Evolutionary conservation across 2,329 filamentous ascomycete species (phyloP), one percentile per base, ranked within the genome.

Genomic region (Calonectria pseudoreteaudii): DNA sequence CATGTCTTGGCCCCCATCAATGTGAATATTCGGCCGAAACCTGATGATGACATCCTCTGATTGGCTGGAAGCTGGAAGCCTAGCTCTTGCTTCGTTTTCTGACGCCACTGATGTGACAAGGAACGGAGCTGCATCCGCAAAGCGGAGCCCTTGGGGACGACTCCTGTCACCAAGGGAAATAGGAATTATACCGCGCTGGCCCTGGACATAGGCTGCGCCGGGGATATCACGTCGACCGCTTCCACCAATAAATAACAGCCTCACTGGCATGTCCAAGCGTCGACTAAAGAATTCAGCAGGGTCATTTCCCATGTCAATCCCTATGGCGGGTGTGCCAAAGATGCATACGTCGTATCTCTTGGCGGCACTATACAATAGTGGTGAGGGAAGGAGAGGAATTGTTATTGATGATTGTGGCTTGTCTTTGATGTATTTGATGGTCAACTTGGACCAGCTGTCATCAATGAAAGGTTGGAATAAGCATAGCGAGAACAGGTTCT

Each of bases 1-100:
- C 47, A 67, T 53, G 20, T 67, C 65, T 30, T 47, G 47, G 4
- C 49, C 65, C 23, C 44, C 47, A 41, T 67, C 65, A 31, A 67
- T 67, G 49, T 67, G 65, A 52, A 67, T 67, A 36, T 53, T 67
- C 2, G 65, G 65, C 13, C 65, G 31, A 36, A 67, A 67, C 38
- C 49, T 49, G 28, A 67, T 26, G 20, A 66, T 66, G 4, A 67
- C 5, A 26, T 67, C 65, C 23, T 53, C 65, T 28, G 47, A 52
- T 26, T 67, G 65, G 38, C 31, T n/a, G 18, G 31, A 52, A 6
- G 10, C 11, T 28, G 65, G 65, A 23, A 67, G 49, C 9, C 47
- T 53, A 13, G 47, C 36, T 38, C 34, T 49, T 14, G 47, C 47
- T 53, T 67, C 65, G 0, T 52, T 50, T 36, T 67, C 47, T 10